Evolutionary conservation across 495 filamentous ascomycete genomes (phyloP).

Genomic region (Trichoderma reesei): DNA sequence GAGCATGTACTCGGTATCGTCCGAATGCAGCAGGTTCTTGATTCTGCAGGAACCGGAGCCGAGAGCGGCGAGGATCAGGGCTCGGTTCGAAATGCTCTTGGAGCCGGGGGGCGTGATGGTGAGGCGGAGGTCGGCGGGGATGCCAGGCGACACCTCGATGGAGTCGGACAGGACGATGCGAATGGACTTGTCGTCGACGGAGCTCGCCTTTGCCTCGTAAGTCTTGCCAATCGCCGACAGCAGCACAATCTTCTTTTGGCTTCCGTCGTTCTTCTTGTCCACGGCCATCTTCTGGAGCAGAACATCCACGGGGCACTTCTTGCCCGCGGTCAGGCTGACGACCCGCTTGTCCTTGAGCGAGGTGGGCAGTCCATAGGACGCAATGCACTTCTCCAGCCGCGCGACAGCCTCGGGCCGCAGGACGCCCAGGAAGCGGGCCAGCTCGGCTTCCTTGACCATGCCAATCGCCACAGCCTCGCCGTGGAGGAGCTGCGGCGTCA

Average conservation of each 20-base stretch:
- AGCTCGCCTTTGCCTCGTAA: constrained; percentile 74
- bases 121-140: constrained; percentile 52
- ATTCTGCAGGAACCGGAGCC: constrained; percentile 80
- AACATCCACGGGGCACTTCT: constrained; percentile 83
- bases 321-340: constrained; percentile 72
- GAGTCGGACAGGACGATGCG: constrained; percentile 74
- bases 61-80: constrained; percentile 84
- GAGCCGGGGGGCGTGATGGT: constrained; percentile 86
- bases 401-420: constrained; percentile 79
- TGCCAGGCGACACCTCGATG: constrained; percentile 60
- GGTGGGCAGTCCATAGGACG: constrained; percentile 86
- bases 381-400: constrained; percentile 80
- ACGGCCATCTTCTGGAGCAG: constrained; percentile 88
- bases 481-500: constrained; percentile 91
- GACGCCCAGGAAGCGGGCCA: constrained; percentile 84
- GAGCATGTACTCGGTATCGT: constrained; percentile 95
- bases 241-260: constrained; percentile 94
- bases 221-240: constrained; percentile 84
- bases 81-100: constrained; percentile 96
- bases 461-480: constrained; percentile 94
- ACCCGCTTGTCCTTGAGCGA: constrained; percentile 79
- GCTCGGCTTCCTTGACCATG: constrained; percentile 95
- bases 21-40: constrained; percentile 86
- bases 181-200: constrained; percentile 80
- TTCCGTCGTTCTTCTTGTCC: constrained; percentile 97